A percentile compares a stretch with the other conserved stretches of the same genome.
Evolutionary conservation across 2,329 filamentous ascomycete genomes (phyloP).

Genomic region (Xylaria multiplex): DNA sequence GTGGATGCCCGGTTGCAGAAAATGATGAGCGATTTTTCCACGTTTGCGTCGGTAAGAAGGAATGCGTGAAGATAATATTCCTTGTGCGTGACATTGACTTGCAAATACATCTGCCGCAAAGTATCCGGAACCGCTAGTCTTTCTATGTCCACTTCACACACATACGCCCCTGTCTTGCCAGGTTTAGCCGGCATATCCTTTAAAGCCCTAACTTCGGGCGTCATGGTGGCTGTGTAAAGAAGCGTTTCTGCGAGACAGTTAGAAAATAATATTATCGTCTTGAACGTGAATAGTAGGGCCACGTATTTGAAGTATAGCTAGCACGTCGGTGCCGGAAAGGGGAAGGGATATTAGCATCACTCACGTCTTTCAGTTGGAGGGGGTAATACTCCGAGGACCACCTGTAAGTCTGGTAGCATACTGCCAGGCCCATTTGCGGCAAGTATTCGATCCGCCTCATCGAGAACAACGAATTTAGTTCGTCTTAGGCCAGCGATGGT

Average conservation of each 20-base stretch:
- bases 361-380: constrained; percentile 74
- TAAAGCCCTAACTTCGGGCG: constrained; percentile 86
- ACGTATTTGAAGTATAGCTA: not conserved
- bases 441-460: constrained; percentile 93
- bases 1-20: constrained; percentile 95
- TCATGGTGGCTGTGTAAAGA: constrained; percentile 95
- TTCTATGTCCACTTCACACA: constrained; percentile 86
- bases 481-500: constrained; percentile 84
- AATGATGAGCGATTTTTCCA: constrained; percentile 82
- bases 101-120: constrained; percentile 84
- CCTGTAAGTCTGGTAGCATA: constrained; percentile 95
- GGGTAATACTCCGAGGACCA: constrained; percentile 84
- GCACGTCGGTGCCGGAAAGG: not conserved
- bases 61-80: constrained; percentile 95
- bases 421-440: constrained; percentile 77
- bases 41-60: constrained; percentile 80
- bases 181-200: constrained; percentile 78
- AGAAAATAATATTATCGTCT: constrained; percentile 1
- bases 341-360: constrained; percentile 16
- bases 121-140: constrained; percentile 81
- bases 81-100: constrained; percentile 83
- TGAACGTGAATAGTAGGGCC: not conserved
- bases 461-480: constrained; percentile 87
- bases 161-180: constrained; percentile 80
- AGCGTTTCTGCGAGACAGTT: constrained; percentile 69